Percentiles rank a stretch among this genome's conserved stretches.
Evolutionary conservation across 805 yeast species (phyloP).

Genomic region (Lipomyces starkeyi): DNA sequence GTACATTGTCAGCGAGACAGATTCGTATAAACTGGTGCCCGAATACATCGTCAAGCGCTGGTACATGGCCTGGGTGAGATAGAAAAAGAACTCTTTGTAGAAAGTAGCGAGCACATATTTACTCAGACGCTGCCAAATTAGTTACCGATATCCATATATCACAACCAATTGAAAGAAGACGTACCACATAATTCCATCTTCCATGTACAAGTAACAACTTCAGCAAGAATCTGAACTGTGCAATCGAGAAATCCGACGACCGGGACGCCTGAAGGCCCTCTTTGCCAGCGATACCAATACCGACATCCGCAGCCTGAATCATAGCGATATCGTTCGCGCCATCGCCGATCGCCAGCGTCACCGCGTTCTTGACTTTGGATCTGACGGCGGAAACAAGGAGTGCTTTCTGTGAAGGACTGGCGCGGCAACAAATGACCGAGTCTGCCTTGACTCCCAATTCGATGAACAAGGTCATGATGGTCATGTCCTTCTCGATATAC

Average conservation of each 20-base stretch:
- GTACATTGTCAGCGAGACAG: conserved; percentile 97
- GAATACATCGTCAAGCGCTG: conserved; percentile 88
- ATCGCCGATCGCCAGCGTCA: conserved; percentile 95
- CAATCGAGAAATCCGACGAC: conserved; percentile 92
- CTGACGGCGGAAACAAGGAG: conserved; percentile 84
- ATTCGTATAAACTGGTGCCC: conserved; percentile 91
- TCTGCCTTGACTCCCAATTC: conserved; percentile 87
- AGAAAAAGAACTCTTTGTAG: conserved; percentile 90
- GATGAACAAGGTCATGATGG: conserved; percentile 74
- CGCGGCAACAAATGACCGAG: conserved; percentile 93
- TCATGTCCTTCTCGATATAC: conserved; percentile 72
- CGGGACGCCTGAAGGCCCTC: conserved; percentile 98
- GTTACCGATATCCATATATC: not conserved
- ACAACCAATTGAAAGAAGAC: not conserved
- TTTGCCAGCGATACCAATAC: conserved; percentile 95
- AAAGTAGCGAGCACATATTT: conserved; percentile 93
- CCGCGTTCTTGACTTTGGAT: conserved; percentile 65
- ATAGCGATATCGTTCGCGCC: conserved; percentile 99
- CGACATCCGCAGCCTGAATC: conserved; percentile 98
- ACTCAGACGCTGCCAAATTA: conserved; percentile 62
- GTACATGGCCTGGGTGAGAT: conserved; percentile 83
- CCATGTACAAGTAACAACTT: conserved; percentile 93
- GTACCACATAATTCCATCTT: conserved; percentile 79
- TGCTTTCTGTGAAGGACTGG: conserved; percentile 97
- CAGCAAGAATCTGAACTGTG: conserved; percentile 84